Conservation (phyloP, 306 rosid species). For the Casuarina equisetifolia region DNA sequence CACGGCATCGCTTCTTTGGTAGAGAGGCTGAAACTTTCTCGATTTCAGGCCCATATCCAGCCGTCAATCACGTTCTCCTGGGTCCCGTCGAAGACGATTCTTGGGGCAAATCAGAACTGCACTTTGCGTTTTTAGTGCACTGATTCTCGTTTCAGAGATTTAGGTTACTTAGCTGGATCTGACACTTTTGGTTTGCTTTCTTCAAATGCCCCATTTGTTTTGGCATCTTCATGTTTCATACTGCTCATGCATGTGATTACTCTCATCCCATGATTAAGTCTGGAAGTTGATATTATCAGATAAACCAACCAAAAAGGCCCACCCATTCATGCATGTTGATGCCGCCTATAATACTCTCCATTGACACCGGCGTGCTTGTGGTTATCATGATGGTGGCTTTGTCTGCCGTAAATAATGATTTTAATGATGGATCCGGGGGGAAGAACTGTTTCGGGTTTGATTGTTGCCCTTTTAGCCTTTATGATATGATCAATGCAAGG, state of each 20-base stretch:
- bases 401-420: neutral
- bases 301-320: neutral
- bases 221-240: no score
- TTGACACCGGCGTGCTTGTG: neutral
- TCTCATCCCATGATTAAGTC: no score
- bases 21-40: conserved; percentile 17
- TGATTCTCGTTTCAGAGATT: neutral
- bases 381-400: conserved; percentile 8
- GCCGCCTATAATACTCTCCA: neutral
- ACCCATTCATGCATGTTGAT: neutral
- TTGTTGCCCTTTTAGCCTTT: no score
- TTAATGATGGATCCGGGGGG: neutral
- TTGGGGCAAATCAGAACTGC: neutral
- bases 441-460: neutral
- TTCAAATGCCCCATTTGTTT: no score
- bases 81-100: conserved; percentile 33
- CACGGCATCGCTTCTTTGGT: neutral
- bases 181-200: neutral
- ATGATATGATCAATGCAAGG: neutral
- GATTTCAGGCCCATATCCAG: conserved; percentile 48
- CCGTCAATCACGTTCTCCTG: conserved; percentile 56
- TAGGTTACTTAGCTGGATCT: neutral
- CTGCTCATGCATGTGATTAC: no score
- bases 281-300: neutral
- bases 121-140: neutral